These are phyloP conservation scores for Globisporangium sylvaticum DNA, from an alignment of 352 stramenopile genomes.

Conservation along the genomic window DNA sequence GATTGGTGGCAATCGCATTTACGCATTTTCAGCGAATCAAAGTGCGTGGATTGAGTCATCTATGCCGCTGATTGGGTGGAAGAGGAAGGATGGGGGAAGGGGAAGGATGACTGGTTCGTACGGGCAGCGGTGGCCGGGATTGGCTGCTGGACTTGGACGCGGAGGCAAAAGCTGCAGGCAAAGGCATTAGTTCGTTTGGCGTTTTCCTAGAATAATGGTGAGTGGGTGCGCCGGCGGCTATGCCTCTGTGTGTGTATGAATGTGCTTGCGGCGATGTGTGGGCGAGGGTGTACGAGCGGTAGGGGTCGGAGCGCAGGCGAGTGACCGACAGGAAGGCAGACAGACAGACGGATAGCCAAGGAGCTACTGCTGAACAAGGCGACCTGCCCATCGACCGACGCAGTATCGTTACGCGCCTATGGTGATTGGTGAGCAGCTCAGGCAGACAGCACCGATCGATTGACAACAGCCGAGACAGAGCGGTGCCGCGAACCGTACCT, in stretches of 20 bases:
- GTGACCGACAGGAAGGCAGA: not conserved
- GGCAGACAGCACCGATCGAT: not conserved
- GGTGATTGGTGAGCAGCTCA: not conserved
- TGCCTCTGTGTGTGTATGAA: not conserved
- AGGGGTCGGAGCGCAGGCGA: not conserved
- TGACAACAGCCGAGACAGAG: not conserved
- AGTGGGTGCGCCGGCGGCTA: constrained; percentile 15
- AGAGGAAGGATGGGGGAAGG: constrained; percentile 21
- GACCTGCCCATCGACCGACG: not conserved
- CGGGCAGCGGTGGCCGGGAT: constrained; percentile 27
- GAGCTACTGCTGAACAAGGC: not conserved
- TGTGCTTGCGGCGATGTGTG: not conserved
- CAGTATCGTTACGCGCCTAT: not conserved
- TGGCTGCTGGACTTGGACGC: constrained; percentile 14
- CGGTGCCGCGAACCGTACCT: not conserved
- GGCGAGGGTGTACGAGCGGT: not conserved
- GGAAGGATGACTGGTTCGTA: constrained; percentile 78
- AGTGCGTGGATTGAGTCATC: rapidly evolving
- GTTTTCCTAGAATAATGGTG: constrained; percentile 85
- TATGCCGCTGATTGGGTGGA: constrained; percentile 33
- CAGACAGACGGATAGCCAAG: not conserved
- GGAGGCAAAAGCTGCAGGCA: constrained; percentile 7
- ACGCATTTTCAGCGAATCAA: constrained; percentile 35
- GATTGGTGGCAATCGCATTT: constrained; percentile 9
- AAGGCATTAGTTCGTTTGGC: constrained; percentile 81